phyloP scores from a whole-genome alignment of 306 rosid species.

The Quercus robur region DNA sequence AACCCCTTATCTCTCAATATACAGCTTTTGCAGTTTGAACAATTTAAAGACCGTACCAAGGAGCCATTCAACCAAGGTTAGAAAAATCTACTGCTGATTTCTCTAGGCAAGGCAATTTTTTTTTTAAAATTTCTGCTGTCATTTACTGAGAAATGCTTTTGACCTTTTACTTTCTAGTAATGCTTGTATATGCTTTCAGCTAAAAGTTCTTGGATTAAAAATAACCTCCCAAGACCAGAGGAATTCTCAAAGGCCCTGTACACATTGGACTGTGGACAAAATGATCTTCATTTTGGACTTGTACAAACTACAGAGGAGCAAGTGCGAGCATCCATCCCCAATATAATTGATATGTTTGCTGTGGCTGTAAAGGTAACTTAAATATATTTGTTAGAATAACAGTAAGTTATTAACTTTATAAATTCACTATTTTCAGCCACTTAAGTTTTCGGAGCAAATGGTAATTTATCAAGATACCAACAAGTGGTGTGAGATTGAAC shows the following conservation, averaged over 20 bases:
- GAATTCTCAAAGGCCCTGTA: conserved; percentile 23
- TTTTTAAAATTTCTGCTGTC: neutral
- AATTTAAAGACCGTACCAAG: conserved; percentile 14
- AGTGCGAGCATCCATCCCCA: conserved; percentile 8
- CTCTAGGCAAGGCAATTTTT: no score
- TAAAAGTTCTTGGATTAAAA: neutral
- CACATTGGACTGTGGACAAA: conserved; percentile 24
- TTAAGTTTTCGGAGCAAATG: no score
- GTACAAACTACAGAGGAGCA: conserved; percentile 7
- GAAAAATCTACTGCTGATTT: neutral
- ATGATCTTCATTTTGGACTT: conserved; percentile 10
- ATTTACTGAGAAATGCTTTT: neutral
- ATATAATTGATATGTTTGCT: neutral
- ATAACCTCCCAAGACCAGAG: conserved; percentile 3
- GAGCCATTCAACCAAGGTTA: conserved; percentile 9
- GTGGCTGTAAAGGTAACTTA: conserved; percentile 12
- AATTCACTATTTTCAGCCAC: no score
- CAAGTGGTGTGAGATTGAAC: no score
- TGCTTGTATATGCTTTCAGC: neutral
- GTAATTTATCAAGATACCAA: no score
- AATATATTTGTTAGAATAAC: neutral
- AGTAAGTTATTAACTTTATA: no score
- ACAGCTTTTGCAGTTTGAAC: conserved; percentile 17
- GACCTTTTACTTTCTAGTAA: neutral
- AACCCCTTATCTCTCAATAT: conserved; percentile 19